Evolutionary conservation across 2,329 filamentous ascomycete genomes (phyloP), one percentile per base, ranked within the genome.

Genomic region (Neofusicoccum sp.): DNA sequence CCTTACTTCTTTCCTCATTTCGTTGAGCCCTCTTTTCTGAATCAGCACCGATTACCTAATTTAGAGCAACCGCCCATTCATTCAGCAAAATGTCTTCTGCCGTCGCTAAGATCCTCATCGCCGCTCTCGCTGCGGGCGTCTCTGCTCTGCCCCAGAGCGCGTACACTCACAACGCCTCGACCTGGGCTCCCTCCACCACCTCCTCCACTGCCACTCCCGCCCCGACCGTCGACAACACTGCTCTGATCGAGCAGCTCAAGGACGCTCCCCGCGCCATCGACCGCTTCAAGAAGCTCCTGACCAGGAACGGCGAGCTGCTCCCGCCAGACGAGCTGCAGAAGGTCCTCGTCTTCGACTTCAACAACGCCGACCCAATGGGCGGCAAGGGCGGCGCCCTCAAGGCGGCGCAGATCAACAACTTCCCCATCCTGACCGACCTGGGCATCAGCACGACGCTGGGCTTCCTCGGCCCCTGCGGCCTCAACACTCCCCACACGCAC

Each of bases 331-430:
- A 68, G 4, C 67, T 79, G 33, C 69, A 68, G 50, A 67, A 70
- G 11, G 48, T 69, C 71, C 85, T 89, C 77, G 90, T 88, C 73
- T 93, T 92, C 83, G 83, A 83, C 72, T 81, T 83, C 68, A 74
- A 85, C 33, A 14, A 48, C 44, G 33, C 44, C 56, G 44, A 41
- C 29, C 44, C 56, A 1, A 50, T 60, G 12, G 43, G 41, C 12
- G 64, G 36, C 49, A 50, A 49, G 33, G 56, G 59, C 47, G 54
- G 56, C 36, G 56, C 56, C 16, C 44, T 49, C 43, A 60, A 60
- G 45, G 33, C 56, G 6, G 66, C 76, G 65, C 77, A 76, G 66
- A 71, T 76, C 63, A 73, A 73, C 36, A 76, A 66, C 54, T 78
- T 79, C 66, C 77, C 77, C 39, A 73, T 77, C 63, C 71, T 78